Base-by-base conservation (phyloP, 164 flowering plant species). In the Santalum album region DNA sequence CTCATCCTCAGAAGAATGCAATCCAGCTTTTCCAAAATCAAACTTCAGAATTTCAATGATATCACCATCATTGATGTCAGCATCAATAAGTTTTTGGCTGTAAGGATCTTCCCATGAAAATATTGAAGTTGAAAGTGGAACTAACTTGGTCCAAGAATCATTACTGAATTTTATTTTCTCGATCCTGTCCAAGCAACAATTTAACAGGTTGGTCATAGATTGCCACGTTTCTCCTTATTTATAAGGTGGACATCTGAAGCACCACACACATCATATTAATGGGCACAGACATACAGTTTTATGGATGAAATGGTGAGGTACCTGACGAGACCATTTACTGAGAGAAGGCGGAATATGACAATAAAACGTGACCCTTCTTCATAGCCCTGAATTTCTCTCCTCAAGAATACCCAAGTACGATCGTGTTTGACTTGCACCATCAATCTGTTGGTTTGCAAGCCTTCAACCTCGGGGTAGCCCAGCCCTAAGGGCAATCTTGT, bases 331-430 rank as follows among this genome's bases (percentile, higher is more conserved):
- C 86, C 94, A 69, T 74, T 60, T 18, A 62, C 52, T 34, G 97
- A 76, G 48, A 95, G 97, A 46, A 78, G 72, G 47, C 97, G 99
- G 49, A 92, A 92, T 12, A 92, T 91, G 65, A 89, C 75, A 43
- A 87, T 59, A 59, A 87, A 92, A 17, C 97, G 90, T 24, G 99
- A 92, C 51, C 96, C 99, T 72, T 92, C 99, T 70, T 92, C 99
- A 62, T 80, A 89, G 42, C 97, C 99, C 29, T 97, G 95, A 56
- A 92, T 80, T 70, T 89, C 99, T 36, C 74, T 72, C 61, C 73
- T 77, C 69, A 92, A 60, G 71, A 78, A 75, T 60, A 50, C 79
- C 38, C 81, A 63, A 27, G 60, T 60, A 49, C 88, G 85, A 71
- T 75, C 66, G 42, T 51, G 56, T 19, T 29, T 29, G 9, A 29